Conservation (phyloP, 371 early-diverging fungal species). For the Lichtheimia ramosa region DNA sequence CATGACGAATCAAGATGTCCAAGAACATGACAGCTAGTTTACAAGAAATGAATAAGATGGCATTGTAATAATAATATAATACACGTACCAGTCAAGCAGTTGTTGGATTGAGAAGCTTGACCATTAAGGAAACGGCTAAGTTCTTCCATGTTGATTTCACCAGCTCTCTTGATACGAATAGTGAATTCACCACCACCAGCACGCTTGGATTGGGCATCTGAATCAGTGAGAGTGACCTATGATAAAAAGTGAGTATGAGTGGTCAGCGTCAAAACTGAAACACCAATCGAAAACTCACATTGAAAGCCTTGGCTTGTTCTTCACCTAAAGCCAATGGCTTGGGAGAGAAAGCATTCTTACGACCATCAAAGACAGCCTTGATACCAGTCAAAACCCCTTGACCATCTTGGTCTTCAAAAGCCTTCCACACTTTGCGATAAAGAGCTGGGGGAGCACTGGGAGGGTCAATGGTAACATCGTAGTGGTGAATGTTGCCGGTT, state of each 20-base stretch:
- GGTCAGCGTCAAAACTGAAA: background rate
- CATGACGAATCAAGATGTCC: constrained; percentile 79
- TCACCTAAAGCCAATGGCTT: constrained; percentile 37
- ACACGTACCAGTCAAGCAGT: constrained; percentile 41
- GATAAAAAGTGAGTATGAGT: background rate
- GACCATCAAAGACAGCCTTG: constrained; percentile 54
- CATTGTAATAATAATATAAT: too few species aligned
- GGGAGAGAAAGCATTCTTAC: constrained; percentile 46
- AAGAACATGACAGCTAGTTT: constrained; percentile 71
- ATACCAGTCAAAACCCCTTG: constrained; percentile 27
- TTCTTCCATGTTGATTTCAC: constrained; percentile 56
- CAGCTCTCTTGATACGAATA: constrained; percentile 57
- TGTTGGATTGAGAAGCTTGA: constrained; percentile 32
- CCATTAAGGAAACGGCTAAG: constrained; percentile 54
- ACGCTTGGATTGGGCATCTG: constrained; percentile 19
- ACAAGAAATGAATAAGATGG: background rate
- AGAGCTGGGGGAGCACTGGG: constrained; percentile 40
- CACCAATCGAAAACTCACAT: constrained; percentile 25
- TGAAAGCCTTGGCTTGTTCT: constrained; percentile 32
- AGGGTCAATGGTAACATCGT: constrained; percentile 34
- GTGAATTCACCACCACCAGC: constrained; percentile 34
- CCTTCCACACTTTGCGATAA: constrained; percentile 48
- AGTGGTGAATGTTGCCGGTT: constrained; percentile 42
- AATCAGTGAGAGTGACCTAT: constrained; percentile 47
- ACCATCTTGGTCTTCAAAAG: constrained; percentile 36